Base-by-base conservation (phyloP, 139 green algal species). In the Chlamydomonas sp. region DNA sequence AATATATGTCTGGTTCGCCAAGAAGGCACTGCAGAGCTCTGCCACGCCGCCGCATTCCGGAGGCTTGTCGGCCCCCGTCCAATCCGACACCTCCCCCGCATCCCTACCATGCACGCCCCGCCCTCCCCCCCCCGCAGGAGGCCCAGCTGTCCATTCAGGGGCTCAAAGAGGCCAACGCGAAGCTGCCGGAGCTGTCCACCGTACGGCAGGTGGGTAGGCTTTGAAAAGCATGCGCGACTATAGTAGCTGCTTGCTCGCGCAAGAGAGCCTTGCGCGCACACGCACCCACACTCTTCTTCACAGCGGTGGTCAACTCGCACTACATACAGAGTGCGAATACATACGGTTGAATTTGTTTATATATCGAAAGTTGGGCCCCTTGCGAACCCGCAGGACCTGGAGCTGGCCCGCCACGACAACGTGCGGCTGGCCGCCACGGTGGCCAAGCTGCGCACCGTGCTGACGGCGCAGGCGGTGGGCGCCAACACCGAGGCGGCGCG, bases 361-460 rank as follows among this genome's bases (percentile, higher is more conserved):
- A 49, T 49, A 49, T 49, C 31, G 31, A 49, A 49, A 49, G 31
- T 49, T 49, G 31, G 31, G 31, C 31, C 31, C 31, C 78, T 73
- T 59, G 17, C 49, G 5, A 5, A 72, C 60, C 14, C 78, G 62
- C 62, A 69, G 60, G 87, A 90, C 18, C 77, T 90, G 81, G 71
- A 88, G 71, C 68, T 68, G 1, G 69, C 84, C 57, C 80, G 87
- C 49, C 20, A 69, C 1, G 87, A 79, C 63, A 90, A 90, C 74
- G 16, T 86, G 18, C 64, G 81, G 60, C 88, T 91, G 88, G 80
- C 80, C 68, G 72, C 58, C 67, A 91, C 68, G 9, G 59, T 89
- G 3, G 88, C 82, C 72, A 88, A 89, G 77, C 88, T 91, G 88
- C 82, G 82, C 9, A 74, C 75, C 1, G 85, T 84, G 20, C 68